A percentile compares a stretch with the other conserved stretches of the same genome.
Evolutionary conservation across 108 stramenopile genomes (phyloP).

Genomic region (Parietichytrium sp.): DNA sequence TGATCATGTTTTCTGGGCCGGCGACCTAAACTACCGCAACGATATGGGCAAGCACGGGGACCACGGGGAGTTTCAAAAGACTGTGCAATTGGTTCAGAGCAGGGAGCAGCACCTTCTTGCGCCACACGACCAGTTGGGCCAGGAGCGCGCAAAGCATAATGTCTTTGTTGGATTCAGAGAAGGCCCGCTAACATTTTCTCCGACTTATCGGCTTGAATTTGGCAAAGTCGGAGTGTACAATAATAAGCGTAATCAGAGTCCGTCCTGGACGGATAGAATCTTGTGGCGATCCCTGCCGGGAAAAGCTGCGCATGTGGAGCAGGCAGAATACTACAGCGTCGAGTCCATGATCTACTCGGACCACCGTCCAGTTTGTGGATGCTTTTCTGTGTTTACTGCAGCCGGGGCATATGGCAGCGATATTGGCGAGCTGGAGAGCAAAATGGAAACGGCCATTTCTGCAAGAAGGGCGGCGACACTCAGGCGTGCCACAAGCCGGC

Average conservation of each 20-base stretch:
- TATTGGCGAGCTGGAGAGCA: too few species aligned
- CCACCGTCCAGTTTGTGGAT: conserved; percentile 45
- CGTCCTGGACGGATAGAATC: conserved; percentile 54
- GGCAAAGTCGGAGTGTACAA: conserved; percentile 25
- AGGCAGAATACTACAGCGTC: background rate
- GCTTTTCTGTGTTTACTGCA: conserved; percentile 31
- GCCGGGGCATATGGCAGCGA: too few species aligned
- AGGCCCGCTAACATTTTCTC: conserved; percentile 45
- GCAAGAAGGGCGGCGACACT: too few species aligned
- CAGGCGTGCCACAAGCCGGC: too few species aligned
- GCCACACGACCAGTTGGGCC: conserved; percentile 41
- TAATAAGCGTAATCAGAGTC: conserved; percentile 56
- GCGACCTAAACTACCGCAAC: conserved; percentile 50
- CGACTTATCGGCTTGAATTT: conserved; percentile 49
- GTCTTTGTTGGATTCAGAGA: conserved; percentile 45
- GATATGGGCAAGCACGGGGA: conserved; percentile 44
- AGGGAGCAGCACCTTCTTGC: background rate
- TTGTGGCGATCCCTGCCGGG: conserved; percentile 43
- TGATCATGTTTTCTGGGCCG: conserved; percentile 49
- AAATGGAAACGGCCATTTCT: too few species aligned
- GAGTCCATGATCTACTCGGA: conserved; percentile 6
- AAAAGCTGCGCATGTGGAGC: background rate
- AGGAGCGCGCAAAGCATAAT: background rate
- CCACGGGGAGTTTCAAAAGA: conserved; percentile 39
- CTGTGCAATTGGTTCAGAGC: background rate